These are phyloP conservation scores for Aspergillus intermedius DNA, from an alignment of 2,329 filamentous ascomycete species.

Conservation along the genomic window DNA sequence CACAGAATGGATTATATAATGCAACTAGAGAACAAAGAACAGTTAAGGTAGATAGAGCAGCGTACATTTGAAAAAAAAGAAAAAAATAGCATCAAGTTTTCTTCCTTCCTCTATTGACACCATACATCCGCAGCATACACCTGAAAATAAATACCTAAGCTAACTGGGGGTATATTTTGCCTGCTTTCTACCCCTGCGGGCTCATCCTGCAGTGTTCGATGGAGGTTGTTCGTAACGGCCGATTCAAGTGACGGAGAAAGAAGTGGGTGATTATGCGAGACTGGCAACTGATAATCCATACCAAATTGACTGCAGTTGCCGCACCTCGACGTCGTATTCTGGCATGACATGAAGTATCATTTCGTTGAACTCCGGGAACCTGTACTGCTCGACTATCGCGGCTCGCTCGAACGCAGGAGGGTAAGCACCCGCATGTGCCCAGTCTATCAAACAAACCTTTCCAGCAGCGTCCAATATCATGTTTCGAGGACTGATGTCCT, in stretches of 20 bases:
- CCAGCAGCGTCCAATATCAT: constrained; percentile 7
- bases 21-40: background rate
- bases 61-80: background rate
- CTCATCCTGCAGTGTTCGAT: background rate
- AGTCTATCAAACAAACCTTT: constrained; percentile 9
- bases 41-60: background rate
- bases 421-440: constrained; percentile 14
- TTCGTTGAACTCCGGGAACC: constrained; percentile 13
- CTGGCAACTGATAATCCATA: constrained; percentile 9
- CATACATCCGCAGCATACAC: background rate
- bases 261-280: background rate
- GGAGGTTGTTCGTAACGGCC: background rate
- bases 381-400: constrained; percentile 1
- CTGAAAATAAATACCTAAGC: background rate
- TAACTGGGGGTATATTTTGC: background rate
- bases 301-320: constrained; percentile 12
- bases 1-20: background rate
- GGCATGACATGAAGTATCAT: constrained; percentile 8
- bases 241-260: background rate
- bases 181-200: background rate
- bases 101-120: background rate
- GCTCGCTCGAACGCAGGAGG: constrained; percentile 11
- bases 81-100: background rate
- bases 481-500: constrained; percentile 13
- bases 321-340: constrained; percentile 7